Conservation (phyloP, 805 yeast species). For the Sugiyamaella floridensis region DNA sequence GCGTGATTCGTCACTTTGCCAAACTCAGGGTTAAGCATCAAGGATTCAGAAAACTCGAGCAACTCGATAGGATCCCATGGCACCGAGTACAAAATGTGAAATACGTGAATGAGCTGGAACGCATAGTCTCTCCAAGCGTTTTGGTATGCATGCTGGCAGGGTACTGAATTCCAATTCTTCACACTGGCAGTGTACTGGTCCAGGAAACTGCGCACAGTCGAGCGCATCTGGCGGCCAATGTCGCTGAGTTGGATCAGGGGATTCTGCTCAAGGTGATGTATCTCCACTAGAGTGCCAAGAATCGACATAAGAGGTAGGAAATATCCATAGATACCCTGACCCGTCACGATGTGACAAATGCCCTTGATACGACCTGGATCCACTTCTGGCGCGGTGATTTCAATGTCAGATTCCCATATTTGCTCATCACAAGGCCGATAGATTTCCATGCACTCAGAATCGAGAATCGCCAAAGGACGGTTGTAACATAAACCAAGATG, state of each 20-base stretch:
- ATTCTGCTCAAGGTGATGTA: constrained; percentile 22
- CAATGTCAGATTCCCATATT: constrained; percentile 27
- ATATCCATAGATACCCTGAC: constrained; percentile 36
- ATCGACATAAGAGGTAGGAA: constrained; percentile 32
- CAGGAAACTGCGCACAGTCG: constrained; percentile 10
- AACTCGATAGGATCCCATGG: constrained; percentile 29
- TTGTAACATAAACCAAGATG: constrained; percentile 35
- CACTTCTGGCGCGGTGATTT: constrained; percentile 26
- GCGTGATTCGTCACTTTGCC: constrained; percentile 23
- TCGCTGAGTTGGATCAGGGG: constrained; percentile 19
- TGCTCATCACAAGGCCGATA: constrained; percentile 33
- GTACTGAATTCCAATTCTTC: constrained; percentile 15
- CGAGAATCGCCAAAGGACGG: constrained; percentile 29
- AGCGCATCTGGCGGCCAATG: constrained; percentile 16
- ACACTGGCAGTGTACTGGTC: constrained; percentile 18
- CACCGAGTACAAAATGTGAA: constrained; percentile 23
- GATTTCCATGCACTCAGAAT: constrained; percentile 28
- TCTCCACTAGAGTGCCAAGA: constrained; percentile 27
- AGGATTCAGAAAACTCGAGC: constrained; percentile 19
- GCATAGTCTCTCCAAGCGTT: constrained; percentile 24
- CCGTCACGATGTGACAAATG: constrained; percentile 23
- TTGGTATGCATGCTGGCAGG: constrained; percentile 21
- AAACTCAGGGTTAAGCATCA: constrained; percentile 21
- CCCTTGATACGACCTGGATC: constrained; percentile 28
- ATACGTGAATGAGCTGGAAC: constrained; percentile 21